Conservation (phyloP, 176 grass and related monocot species). For the Canna indica region DNA sequence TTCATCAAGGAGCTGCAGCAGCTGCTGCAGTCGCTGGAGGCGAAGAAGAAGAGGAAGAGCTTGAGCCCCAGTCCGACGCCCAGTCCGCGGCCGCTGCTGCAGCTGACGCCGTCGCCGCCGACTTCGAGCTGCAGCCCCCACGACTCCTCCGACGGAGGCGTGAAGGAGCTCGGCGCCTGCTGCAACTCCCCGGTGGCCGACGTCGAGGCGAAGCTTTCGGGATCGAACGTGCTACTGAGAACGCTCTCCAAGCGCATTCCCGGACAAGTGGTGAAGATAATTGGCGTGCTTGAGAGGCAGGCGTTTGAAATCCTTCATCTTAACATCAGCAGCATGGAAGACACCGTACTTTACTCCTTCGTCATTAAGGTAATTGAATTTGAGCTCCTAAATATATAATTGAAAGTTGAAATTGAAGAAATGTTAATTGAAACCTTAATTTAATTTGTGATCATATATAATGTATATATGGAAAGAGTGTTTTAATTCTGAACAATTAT, state of each 20-base stretch:
- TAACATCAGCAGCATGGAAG: slow-evolving; percentile 94
- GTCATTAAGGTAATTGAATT: slow-evolving; percentile 54
- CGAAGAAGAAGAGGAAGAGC: slow-evolving; percentile 62
- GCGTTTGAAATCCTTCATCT: slow-evolving; percentile 80
- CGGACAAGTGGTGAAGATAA: slow-evolving; percentile 51
- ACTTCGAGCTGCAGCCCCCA: slow-evolving; percentile 20
- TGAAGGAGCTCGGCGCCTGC: slow-evolving; percentile 67
- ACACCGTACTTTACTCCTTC: slow-evolving; percentile 88
- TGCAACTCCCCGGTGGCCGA: slow-evolving; percentile 82
- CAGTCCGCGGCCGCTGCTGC: slow-evolving; percentile 32
- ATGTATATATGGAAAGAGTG: not conserved
- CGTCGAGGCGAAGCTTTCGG: slow-evolving; percentile 79
- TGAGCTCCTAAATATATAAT: not conserved
- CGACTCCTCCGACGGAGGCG: slow-evolving; percentile 17
- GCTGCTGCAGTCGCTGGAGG: slow-evolving; percentile 61
- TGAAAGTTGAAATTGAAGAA: not conserved
- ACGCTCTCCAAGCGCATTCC: slow-evolving; percentile 68
- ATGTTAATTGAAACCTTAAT: not conserved
- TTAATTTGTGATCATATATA: not conserved
- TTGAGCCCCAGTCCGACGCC: slow-evolving; percentile 35
- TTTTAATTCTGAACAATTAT: not conserved
- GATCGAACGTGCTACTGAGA: slow-evolving; percentile 71
- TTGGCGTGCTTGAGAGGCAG: slow-evolving; percentile 48
- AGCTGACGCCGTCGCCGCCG: slow-evolving; percentile 47
- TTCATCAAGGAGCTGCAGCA: slow-evolving; percentile 87